Conservation (phyloP, 129 eudicot genomes). For the Escallonia herrerae region DNA sequence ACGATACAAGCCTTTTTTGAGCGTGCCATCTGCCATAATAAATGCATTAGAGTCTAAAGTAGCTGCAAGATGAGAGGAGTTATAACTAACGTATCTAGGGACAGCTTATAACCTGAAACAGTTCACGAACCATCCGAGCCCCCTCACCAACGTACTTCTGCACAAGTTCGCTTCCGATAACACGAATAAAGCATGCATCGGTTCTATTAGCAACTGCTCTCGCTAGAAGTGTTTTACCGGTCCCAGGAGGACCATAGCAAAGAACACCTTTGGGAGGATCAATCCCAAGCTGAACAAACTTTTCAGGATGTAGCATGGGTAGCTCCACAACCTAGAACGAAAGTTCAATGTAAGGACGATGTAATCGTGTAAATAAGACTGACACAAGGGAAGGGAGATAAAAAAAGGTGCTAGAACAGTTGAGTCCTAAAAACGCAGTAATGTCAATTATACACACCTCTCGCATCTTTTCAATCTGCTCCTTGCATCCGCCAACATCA, state of each 20-base stretch:
- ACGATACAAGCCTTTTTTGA: conserved; percentile 86
- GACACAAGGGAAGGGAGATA: neutral
- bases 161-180: conserved; percentile 86
- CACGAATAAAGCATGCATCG: conserved; percentile 92
- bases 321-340: conserved; percentile 68
- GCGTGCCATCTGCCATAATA: conserved; percentile 72
- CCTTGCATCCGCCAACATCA: conserved; percentile 99
- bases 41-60: conserved; percentile 6
- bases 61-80: neutral
- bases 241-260: conserved; percentile 96
- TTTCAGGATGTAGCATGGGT: conserved; percentile 97
- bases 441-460: conserved; percentile 46
- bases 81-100: neutral
- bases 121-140: conserved; percentile 95
- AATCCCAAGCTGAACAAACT: conserved; percentile 86
- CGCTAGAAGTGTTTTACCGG: conserved; percentile 85
- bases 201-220: conserved; percentile 94
- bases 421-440: neutral
- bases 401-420: neutral
- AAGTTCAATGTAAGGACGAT: neutral
- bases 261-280: conserved; percentile 98
- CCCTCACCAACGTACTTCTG: conserved; percentile 97
- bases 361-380: too few species aligned
- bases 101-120: conserved; percentile 57
- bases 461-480: conserved; percentile 96